These are phyloP conservation scores for Arthromyces matolae DNA, from an alignment of 768 basidiomycete species.

Conservation along the genomic window DNA sequence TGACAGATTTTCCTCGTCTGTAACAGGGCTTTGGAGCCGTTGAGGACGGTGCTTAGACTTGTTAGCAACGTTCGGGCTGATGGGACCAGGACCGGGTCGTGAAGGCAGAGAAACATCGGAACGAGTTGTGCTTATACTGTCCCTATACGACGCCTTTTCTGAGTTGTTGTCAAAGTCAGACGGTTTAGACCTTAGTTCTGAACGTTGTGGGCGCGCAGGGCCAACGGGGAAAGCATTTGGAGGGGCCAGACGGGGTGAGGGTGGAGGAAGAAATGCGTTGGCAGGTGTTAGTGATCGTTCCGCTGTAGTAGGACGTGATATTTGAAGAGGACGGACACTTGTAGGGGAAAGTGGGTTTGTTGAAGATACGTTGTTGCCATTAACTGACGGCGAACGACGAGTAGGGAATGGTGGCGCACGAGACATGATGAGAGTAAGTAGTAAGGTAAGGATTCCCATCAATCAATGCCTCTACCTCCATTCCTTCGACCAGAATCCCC, in stretches of 20 bases:
- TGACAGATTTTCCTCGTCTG: constrained; percentile 31
- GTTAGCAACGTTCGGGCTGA: constrained; percentile 13
- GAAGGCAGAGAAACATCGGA: constrained; percentile 24
- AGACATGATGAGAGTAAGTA: constrained; percentile 41
- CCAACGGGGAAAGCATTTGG: constrained; percentile 42
- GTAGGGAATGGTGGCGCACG: constrained; percentile 54
- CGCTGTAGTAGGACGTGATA: constrained; percentile 44
- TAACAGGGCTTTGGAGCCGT: constrained; percentile 28
- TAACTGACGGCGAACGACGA: constrained; percentile 47
- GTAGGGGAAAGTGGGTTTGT: constrained; percentile 35
- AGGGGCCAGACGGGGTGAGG: constrained; percentile 34
- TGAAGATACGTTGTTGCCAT: constrained; percentile 32
- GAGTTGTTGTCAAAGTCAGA: constrained; percentile 50
- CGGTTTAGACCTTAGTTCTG: constrained; percentile 55
- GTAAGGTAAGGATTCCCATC: constrained; percentile 4
- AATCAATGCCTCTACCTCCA: constrained; percentile 25
- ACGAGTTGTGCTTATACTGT: constrained; percentile 47
- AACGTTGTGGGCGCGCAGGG: constrained; percentile 64
- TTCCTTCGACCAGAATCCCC: constrained; percentile 24
- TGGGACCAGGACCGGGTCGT: constrained; percentile 7
- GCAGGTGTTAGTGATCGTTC: constrained; percentile 53
- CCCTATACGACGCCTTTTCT: constrained; percentile 44
- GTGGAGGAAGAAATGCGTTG: constrained; percentile 33
- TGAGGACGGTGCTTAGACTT: constrained; percentile 25
- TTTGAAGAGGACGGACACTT: constrained; percentile 54